Evolutionary conservation across 2,329 filamentous ascomycete genomes (phyloP).

Genomic region (Bimuria novae-zelandiae): DNA sequence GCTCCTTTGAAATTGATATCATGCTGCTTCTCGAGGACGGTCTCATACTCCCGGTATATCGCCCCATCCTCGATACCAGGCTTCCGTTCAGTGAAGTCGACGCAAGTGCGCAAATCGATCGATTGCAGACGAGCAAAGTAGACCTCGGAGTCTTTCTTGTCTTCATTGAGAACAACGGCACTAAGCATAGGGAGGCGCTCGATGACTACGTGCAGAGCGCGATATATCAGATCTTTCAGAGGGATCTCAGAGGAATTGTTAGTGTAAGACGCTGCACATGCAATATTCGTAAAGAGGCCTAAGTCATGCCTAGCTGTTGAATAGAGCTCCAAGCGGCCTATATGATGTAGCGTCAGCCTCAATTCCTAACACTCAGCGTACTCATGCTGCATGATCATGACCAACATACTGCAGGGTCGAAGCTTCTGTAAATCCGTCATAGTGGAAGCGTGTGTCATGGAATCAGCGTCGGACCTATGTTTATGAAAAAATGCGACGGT

Average conservation of each 20-base stretch:
- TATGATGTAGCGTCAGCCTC: background rate
- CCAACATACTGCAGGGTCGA: conserved; percentile 20
- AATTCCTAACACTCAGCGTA: too few relatives aligned
- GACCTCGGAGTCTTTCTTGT: conserved; percentile 42
- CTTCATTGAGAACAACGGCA: conserved; percentile 49
- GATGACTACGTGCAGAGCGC: conserved; percentile 44
- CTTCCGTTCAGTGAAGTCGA: conserved; percentile 39
- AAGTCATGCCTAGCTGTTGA: conserved; percentile 51
- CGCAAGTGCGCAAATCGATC: conserved; percentile 47
- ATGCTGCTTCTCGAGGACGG: conserved; percentile 49
- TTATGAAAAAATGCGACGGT: too few relatives aligned
- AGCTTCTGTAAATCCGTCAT: conserved; percentile 19
- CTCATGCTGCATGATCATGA: too few relatives aligned
- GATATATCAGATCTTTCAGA: conserved; percentile 42
- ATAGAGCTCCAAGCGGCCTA: conserved; percentile 52
- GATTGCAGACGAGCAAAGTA: conserved; percentile 52
- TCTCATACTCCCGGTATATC: conserved; percentile 49
- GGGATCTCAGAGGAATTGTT: background rate
- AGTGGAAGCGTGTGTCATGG: background rate
- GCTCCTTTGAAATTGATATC: conserved; percentile 44
- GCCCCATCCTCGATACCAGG: conserved; percentile 20
- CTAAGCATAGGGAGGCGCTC: conserved; percentile 50
- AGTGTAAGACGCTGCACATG: conserved; percentile 42
- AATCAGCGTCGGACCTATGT: background rate
- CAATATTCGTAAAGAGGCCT: conserved; percentile 52